Base-by-base conservation (phyloP, 257 asterid species). In the Leonotis leonurus region DNA sequence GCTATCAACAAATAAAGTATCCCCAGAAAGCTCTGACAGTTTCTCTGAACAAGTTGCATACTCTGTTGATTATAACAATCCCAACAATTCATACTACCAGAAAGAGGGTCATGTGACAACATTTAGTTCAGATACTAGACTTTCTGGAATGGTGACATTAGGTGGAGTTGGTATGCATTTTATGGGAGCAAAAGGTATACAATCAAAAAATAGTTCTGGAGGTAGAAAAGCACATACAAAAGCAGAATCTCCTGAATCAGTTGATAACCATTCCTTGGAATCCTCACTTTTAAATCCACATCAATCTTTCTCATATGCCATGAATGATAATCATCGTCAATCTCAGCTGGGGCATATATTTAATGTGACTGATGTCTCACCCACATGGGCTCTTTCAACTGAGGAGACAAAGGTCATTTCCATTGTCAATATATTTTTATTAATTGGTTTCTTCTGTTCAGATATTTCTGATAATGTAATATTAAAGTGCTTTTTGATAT, bases 361-460 rank as follows among this genome's bases (percentile, higher is more conserved):
- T 70, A 72, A 66, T 60, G 84, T 93, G 71, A 74, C 79, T 22
- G 96, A 93, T 56, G 64, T 93, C 76, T 87, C 97, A 50, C 97
- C 92, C 70, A 48, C 88, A 61, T 89, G 82, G 82, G 96, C 90
- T 56, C 73, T 79, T 73, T 78, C 99, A 40, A 80, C 74, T 55
- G 97, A 82, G 86, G 90, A 80, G 75, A 85, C 96, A 45, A 93
- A 93, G 97, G 99, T 92, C 70, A 24, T 73, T 68, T 48, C 63
- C 57, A 13, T 29, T 67, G 36, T 41, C 50, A 17, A 41, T 68
- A 14, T 26, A 39, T 50, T 22, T 46, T 41, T 54, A 35, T 26
- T 68, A 18, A 20, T 22, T 67, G 21, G 44, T 51, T 18, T 44
- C 44, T 24, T 61, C 30, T 58, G 25, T 18, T 46, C 11, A 8